phyloP scores from a whole-genome alignment of 2,329 filamentous ascomycete genomes.

The Fusarium sp. region DNA sequence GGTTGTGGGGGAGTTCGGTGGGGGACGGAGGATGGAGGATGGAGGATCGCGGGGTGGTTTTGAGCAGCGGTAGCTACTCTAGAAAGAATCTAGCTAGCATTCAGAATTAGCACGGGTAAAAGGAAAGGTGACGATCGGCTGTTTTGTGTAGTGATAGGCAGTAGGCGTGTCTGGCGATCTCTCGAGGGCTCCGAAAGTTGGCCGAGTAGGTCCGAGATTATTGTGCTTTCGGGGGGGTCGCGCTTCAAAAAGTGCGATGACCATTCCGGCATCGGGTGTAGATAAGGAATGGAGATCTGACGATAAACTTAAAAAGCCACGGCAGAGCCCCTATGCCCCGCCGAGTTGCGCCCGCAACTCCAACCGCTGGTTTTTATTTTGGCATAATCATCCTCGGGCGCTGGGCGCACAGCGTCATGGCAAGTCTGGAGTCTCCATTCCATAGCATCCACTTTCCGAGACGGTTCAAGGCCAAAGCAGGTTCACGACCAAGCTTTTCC shows the following conservation, averaged over 20 bases:
- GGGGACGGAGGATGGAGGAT: no score
- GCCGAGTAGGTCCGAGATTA: slow-evolving; percentile 7
- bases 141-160: slow-evolving; percentile 1
- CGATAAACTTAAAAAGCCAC: slow-evolving; percentile 32
- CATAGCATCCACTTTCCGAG: slow-evolving; percentile 18
- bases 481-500: slow-evolving; percentile 37
- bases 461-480: slow-evolving; percentile 14
- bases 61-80: slow-evolving; percentile 43
- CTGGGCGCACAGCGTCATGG: background rate
- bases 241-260: background rate
- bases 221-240: background rate
- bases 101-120: slow-evolving; percentile 36
- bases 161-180: background rate
- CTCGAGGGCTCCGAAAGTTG: slow-evolving; percentile 7
- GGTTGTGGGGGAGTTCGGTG: no score
- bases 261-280: slow-evolving; percentile 38
- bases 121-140: slow-evolving; percentile 8
- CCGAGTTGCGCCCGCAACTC: slow-evolving; percentile 25
- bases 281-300: slow-evolving; percentile 39
- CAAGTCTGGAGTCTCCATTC: slow-evolving; percentile 15
- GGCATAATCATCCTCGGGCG: background rate
- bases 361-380: slow-evolving; percentile 17
- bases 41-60: no score
- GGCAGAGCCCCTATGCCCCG: slow-evolving; percentile 16
- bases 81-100: slow-evolving; percentile 33